Base-by-base conservation (phyloP, 148 eudicot species). In the Bassia scoparia region DNA sequence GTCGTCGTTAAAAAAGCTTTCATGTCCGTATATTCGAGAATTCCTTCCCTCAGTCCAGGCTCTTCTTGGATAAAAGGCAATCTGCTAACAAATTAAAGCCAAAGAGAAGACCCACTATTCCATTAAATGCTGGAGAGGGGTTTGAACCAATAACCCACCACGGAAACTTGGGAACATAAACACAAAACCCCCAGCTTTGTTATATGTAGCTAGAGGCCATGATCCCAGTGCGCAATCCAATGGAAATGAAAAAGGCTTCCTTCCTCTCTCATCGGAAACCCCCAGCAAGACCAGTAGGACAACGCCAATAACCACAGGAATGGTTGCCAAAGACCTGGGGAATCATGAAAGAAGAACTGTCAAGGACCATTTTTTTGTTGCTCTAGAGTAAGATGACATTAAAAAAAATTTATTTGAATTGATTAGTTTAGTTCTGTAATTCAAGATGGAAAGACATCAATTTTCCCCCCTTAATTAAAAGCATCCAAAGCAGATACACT, bases 291-390 rank as follows among this genome's bases (percentile, higher is more conserved):
- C 83, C 55, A 89, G 70, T n/a, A n/a, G 41, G 98, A 91, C 68
- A 89, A 68, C 48, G 89, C 75, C 96, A 90, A 91, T 49, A 95
- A 80, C 41, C 98, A n/a, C 96, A 3, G 98, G 98, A 60, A 95
- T 80, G 50, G 95, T 89, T 78, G 67, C 69, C 66, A 80, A 72
- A 29, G 96, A 95, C 86, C 98, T 94, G 81, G 50, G 74, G 74
- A 54, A 49, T 17, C 30, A 68, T 38, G 56, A 67, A 62, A 66
- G 50, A 43, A 21, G 27, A n/a, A 34, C 17, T 3, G 41, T 54
- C 63, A 41, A 5, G 58, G 58, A 67, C 5, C 35, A 60, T 20
- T 18, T 15, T 20, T 17, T 27, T 27, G 63, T 29, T 2, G 53
- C 21, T 15, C 18, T 0, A 16, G 5, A 41, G 7, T 41, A 41